phyloP scores from a whole-genome alignment of 2,329 filamentous ascomycete species.

The Myriangium duriaei region DNA sequence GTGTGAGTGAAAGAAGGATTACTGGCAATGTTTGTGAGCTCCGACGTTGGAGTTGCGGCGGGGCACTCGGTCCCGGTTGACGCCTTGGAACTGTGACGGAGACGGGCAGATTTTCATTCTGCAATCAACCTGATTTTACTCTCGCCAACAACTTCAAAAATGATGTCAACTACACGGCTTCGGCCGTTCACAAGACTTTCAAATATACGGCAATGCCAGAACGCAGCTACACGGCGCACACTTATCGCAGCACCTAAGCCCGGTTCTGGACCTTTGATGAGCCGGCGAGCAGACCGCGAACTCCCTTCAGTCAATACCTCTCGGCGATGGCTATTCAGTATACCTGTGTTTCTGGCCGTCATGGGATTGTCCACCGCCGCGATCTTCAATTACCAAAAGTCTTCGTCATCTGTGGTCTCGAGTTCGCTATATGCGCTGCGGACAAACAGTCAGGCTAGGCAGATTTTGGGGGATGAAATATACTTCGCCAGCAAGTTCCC shows the following conservation, averaged over 20 bases:
- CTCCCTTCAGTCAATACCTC: conserved; percentile 32
- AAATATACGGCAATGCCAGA: background rate
- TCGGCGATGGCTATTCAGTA: conserved; percentile 40
- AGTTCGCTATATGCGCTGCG: conserved; percentile 86
- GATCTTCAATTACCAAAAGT: conserved; percentile 99
- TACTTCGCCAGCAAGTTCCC: conserved; percentile 38
- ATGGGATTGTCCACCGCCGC: conserved; percentile 61
- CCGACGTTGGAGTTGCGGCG: conserved; percentile 3
- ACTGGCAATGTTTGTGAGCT: conserved; percentile 1
- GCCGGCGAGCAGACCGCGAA: conserved; percentile 40
- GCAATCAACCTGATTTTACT: too few relatives aligned
- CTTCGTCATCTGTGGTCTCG: conserved; percentile 66
- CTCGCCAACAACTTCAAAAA: too few relatives aligned
- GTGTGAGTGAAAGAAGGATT: background rate
- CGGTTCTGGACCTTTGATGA: conserved; percentile 39
- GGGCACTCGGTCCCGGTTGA: too few relatives aligned
- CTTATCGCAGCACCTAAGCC: conserved; percentile 38
- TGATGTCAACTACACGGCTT: conserved; percentile 1
- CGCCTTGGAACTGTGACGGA: too few relatives aligned
- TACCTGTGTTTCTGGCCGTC: conserved; percentile 68
- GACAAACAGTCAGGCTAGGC: conserved; percentile 61
- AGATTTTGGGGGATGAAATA: conserved; percentile 61
- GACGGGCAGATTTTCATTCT: too few relatives aligned
- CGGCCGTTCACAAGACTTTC: background rate
- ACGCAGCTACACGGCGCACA: conserved; percentile 29